Evolutionary conservation across 345 rosid genomes (phyloP).

Genomic region (Boechera retrofracta): DNA sequence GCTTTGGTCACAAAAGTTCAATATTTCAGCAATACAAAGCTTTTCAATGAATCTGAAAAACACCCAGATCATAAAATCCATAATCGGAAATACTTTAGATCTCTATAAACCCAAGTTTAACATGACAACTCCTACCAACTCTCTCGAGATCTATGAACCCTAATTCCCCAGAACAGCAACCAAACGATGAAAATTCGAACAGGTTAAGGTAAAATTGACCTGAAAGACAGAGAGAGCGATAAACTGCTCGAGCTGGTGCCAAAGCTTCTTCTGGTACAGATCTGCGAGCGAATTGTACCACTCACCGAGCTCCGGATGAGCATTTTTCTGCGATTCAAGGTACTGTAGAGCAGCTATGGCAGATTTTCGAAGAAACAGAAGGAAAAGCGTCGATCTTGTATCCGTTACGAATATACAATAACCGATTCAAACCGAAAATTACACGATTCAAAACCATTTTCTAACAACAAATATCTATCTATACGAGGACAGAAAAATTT

Average conservation of each 20-base stretch:
- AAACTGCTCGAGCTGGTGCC: conserved; percentile 99
- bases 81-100: conserved; percentile 8
- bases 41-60: conserved; percentile 6
- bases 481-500: too few relatives aligned
- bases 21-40: conserved; percentile 18
- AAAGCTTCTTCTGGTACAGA: conserved; percentile 96
- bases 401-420: not conserved
- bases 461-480: too few relatives aligned
- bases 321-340: conserved; percentile 68
- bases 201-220: conserved; percentile 45
- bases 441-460: too few relatives aligned
- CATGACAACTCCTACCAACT: not conserved
- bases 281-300: conserved; percentile 97
- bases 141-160: conserved; percentile 37
- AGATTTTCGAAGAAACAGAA: conserved; percentile 11
- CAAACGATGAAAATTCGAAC: not conserved
- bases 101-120: conserved; percentile 17
- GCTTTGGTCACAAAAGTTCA: conserved; percentile 2
- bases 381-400: conserved; percentile 37
- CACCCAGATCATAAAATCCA: conserved; percentile 20
- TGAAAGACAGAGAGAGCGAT: conserved; percentile 78
- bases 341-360: conserved; percentile 89
- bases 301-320: conserved; percentile 79
- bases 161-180: conserved; percentile 6
- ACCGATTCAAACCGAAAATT: too few relatives aligned